phyloP scores from a whole-genome alignment of 2,329 filamentous ascomycete genomes.

The Colletotrichum siamense region DNA sequence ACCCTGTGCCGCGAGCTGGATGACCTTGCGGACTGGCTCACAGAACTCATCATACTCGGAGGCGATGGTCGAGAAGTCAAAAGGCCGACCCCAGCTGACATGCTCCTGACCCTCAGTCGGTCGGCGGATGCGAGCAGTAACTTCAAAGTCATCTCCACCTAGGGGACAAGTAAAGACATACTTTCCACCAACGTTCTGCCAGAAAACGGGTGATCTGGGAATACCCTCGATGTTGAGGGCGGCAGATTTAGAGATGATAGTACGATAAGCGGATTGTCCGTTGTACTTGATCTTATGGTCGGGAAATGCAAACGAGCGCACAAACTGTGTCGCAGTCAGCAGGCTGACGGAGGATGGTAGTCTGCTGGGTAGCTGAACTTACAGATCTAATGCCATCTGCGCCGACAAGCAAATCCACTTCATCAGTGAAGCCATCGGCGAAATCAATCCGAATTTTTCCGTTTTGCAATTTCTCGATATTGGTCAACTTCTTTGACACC shows the following conservation, averaged over 20 bases:
- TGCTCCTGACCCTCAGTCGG: conserved; percentile 27
- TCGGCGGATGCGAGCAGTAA: conserved; percentile 31
- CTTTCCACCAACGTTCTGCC: conserved; percentile 33
- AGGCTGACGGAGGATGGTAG: accelerated
- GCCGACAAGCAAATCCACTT: conserved; percentile 54
- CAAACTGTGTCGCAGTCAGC: conserved; percentile 30
- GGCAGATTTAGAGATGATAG: conserved; percentile 29
- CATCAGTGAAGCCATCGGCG: conserved; percentile 43
- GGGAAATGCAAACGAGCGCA: conserved; percentile 45
- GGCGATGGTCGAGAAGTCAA: conserved; percentile 24
- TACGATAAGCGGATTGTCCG: conserved; percentile 36
- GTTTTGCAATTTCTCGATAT: conserved; percentile 39
- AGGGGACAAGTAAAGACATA: conserved; percentile 39
- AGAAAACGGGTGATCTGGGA: conserved; percentile 33
- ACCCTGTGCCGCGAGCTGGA: conserved; percentile 30
- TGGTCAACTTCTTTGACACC: conserved; percentile 47
- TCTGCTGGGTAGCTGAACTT: not conserved
- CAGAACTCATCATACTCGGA: conserved; percentile 32
- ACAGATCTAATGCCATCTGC: conserved; percentile 59
- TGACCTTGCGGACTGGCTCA: conserved; percentile 32
- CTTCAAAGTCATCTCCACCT: conserved; percentile 36
- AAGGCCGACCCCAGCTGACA: conserved; percentile 34
- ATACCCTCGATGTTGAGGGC: conserved; percentile 34
- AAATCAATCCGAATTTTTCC: conserved; percentile 48
- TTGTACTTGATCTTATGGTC: conserved; percentile 51